Percentiles rank a stretch among this genome's conserved stretches.
Evolutionary conservation across 371 early-diverging fungal genomes (phyloP).

Genomic region (Mortierella polycephala): DNA sequence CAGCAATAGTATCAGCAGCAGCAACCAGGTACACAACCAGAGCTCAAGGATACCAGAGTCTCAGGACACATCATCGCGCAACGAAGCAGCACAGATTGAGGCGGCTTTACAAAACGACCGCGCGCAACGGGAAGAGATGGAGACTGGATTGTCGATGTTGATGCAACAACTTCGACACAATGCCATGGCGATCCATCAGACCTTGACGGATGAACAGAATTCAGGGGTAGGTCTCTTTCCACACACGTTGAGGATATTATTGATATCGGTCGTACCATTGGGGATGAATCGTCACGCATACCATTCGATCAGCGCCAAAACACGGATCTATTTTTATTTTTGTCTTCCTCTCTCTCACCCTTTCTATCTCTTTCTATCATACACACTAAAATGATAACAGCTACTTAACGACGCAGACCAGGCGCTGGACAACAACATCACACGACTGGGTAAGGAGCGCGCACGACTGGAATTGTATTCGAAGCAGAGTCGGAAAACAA

Average conservation of each 20-base stretch:
- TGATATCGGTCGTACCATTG: too few species aligned
- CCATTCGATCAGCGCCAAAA: too few species aligned
- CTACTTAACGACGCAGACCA: constrained; percentile 51
- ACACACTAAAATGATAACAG: constrained; percentile 8
- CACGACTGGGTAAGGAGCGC: constrained; percentile 53
- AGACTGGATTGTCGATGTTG: constrained; percentile 36
- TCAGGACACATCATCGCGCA: background rate
- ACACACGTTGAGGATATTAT: too few species aligned
- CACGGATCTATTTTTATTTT: background rate
- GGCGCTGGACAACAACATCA: constrained; percentile 50
- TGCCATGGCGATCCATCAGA: constrained; percentile 46
- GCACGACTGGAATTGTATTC: constrained; percentile 49
- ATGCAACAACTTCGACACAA: constrained; percentile 49
- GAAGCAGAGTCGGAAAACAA: constrained; percentile 55
- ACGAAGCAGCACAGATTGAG: constrained; percentile 36
- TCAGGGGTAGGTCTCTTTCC: constrained; percentile 28
- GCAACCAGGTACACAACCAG: background rate
- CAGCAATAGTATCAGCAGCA: too few species aligned
- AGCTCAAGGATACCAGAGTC: constrained; percentile 3
- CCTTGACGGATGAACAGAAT: constrained; percentile 28
- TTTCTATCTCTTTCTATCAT: background rate
- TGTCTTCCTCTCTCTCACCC: background rate
- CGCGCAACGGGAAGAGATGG: constrained; percentile 46
- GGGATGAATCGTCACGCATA: too few species aligned
- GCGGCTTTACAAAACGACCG: constrained; percentile 50